Evolutionary conservation across 768 basidiomycete genomes (phyloP), one percentile per base, ranked within the genome.

Genomic region (Ramaria rubella): DNA sequence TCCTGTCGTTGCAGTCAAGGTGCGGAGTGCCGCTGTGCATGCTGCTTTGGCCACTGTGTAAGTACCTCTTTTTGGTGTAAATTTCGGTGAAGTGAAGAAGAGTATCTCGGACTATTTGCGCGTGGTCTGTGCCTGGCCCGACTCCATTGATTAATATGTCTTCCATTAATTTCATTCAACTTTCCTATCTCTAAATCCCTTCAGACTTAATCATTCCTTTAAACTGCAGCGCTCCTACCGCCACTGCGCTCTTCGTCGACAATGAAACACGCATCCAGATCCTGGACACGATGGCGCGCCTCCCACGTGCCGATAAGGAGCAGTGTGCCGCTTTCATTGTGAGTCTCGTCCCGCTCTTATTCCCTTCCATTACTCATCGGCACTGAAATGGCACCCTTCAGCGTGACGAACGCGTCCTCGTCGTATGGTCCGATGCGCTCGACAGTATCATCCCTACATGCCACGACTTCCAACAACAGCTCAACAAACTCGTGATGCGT

Each of bases 271-370:
- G 90, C 5, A 94, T 94, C 52, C 92, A 94, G 69, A 83, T 94
- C 55, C 68, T 94, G 24, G 85, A 89, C 58, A 80, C 80, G 17
- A 81, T 94, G 62, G 64, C 67, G 51, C 76, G 80, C 56, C 73
- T 94, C 40, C 81, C 85, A 5, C 77, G 79, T 36, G 90, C 90
- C 6, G 88, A 94, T 66, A 94, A 93, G 73, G 91, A 94, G 66
- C 91, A 94, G 64, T 91, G 87, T 49, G 92, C 85, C 19, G 92
- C 92, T 12, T 94, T 94, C 67, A 78, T 92, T 52, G 88, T 86
- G 67, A 64, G 80, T 76, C n/a, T n/a, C 5, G 3, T 24, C 17
- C 3, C 8, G 9, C 46, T 15, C 24, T 30, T 9, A 11, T 15
- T 24, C 29, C 26, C 3, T 48, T 17, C 24, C 46, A 4, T 8